phyloP scores from a whole-genome alignment of 1,139 yeast species.

The Magnusiomyces ingens region DNA sequence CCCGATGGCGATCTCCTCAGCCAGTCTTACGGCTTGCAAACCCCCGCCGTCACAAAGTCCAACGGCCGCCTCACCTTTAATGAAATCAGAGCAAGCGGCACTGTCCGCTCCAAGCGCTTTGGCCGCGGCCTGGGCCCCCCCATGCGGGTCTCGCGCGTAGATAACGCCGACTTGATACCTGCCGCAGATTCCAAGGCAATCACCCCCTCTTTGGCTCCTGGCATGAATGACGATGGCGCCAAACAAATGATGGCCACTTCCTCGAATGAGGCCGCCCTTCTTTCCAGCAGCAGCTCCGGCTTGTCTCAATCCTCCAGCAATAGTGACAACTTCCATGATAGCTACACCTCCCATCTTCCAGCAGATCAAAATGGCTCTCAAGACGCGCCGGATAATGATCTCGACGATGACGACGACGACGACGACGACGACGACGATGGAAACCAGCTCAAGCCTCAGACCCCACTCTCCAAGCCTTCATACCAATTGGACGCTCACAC shows the following conservation, averaged over 20 bases:
- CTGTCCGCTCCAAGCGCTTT: constrained; percentile 18
- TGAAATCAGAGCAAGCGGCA: constrained; percentile 7
- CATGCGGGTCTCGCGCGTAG: constrained; percentile 14
- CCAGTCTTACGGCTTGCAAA: neutral
- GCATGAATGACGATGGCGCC: too few species aligned
- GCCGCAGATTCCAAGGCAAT: constrained; percentile 4
- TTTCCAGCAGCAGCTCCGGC: neutral
- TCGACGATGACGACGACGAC: neutral
- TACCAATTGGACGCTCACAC: too few species aligned
- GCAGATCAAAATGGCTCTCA: neutral
- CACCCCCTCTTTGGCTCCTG: neutral
- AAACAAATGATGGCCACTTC: too few species aligned
- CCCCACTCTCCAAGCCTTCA: neutral
- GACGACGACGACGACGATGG: neutral
- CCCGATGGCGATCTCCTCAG: too few species aligned
- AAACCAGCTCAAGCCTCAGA: neutral
- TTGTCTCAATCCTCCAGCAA: constrained; percentile 1
- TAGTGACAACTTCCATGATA: neutral
- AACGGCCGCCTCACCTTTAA: constrained; percentile 1
- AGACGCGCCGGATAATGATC: neutral
- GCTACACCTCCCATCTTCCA: neutral
- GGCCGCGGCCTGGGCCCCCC: constrained; percentile 21
- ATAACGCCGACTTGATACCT: constrained; percentile 12
- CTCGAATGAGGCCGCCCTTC: too few species aligned
- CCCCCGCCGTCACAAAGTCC: neutral